phyloP scores from a whole-genome alignment of 2,329 filamentous ascomycete genomes.

The Lecanicillium sp. region DNA sequence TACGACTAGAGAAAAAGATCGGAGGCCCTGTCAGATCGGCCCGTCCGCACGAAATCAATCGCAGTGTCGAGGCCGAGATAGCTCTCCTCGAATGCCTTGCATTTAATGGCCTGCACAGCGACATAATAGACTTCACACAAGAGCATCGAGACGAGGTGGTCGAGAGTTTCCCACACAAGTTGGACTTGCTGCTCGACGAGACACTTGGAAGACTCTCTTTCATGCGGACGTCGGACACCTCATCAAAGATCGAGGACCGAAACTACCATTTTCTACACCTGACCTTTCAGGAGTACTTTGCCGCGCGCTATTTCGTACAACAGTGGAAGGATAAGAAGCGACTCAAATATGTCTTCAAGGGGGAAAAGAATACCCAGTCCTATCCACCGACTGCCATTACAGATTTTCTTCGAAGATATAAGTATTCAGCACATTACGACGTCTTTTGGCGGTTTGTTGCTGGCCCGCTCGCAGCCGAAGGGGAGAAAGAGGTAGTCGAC shows the following conservation, averaged over 20 bases:
- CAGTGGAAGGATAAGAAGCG: slow-evolving; percentile 16
- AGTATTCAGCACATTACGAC: slow-evolving; percentile 30
- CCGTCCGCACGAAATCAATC: too few relatives aligned
- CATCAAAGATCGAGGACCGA: slow-evolving; percentile 9
- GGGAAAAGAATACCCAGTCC: neutral
- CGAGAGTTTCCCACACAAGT: slow-evolving; percentile 8
- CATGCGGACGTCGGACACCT: slow-evolving; percentile 23
- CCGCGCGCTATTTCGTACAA: slow-evolving; percentile 28
- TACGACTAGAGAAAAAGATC: slow-evolving; percentile 17
- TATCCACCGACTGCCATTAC: too few relatives aligned
- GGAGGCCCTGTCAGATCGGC: too few relatives aligned
- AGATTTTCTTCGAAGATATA: slow-evolving; percentile 24
- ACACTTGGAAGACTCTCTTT: slow-evolving; percentile 25
- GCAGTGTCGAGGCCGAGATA: slow-evolving; percentile 15
- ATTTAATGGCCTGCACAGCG: slow-evolving; percentile 25
- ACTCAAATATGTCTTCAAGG: slow-evolving; percentile 12
- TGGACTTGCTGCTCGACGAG: slow-evolving; percentile 9
- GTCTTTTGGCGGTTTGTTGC: slow-evolving; percentile 34
- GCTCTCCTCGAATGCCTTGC: slow-evolving; percentile 23
- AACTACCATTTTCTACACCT: slow-evolving; percentile 33
- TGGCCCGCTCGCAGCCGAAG: slow-evolving; percentile 25
- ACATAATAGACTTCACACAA: slow-evolving; percentile 23
- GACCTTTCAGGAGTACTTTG: slow-evolving; percentile 35
- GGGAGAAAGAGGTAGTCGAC: neutral
- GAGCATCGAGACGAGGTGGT: slow-evolving; percentile 14